phyloP scores from a whole-genome alignment of 306 rosid species.

The Neltuma alba region DNA sequence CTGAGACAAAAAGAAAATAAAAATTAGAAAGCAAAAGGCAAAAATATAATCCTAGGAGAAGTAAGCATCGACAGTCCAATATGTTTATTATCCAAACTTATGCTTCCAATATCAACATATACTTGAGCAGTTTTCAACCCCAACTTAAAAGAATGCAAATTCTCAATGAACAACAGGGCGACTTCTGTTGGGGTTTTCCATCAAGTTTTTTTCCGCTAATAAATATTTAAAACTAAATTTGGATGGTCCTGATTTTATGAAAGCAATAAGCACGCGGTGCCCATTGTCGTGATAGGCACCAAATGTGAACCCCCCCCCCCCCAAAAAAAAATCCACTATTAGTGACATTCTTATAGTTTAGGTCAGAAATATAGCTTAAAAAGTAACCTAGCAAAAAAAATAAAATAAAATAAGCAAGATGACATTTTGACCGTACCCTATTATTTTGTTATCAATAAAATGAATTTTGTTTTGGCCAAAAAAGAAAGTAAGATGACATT shows the following conservation, averaged over 20 bases:
- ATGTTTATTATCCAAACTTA: conserved; percentile 12
- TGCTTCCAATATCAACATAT: conserved; percentile 13
- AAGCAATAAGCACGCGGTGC: too few relatives aligned
- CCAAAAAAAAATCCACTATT: neutral
- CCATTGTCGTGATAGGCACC: neutral
- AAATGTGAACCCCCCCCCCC: neutral
- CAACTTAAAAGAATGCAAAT: neutral
- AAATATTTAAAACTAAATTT: too few relatives aligned
- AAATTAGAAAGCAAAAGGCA: conserved; percentile 32
- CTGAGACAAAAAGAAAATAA: conserved; percentile 47
- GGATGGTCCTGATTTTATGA: too few relatives aligned
- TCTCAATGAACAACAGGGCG: too few relatives aligned
- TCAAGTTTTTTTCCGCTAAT: too few relatives aligned
- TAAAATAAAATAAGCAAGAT: conserved; percentile 1
- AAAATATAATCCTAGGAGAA: conserved; percentile 13
- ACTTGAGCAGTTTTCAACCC: neutral
- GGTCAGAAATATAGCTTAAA: conserved; percentile 9
- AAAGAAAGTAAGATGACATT: neutral
- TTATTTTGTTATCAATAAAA: too few relatives aligned
- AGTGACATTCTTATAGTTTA: conserved; percentile 22
- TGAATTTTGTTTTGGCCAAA: too few relatives aligned
- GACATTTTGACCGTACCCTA: too few relatives aligned
- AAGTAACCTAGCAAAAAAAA: neutral
- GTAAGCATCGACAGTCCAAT: conserved; percentile 9
- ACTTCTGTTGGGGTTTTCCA: too few relatives aligned